A percentile compares a stretch with the other conserved stretches of the same genome.
These are phyloP conservation scores for Zygoascus meyerae DNA, from an alignment of 1,139 yeast species.

Conservation along the genomic window DNA sequence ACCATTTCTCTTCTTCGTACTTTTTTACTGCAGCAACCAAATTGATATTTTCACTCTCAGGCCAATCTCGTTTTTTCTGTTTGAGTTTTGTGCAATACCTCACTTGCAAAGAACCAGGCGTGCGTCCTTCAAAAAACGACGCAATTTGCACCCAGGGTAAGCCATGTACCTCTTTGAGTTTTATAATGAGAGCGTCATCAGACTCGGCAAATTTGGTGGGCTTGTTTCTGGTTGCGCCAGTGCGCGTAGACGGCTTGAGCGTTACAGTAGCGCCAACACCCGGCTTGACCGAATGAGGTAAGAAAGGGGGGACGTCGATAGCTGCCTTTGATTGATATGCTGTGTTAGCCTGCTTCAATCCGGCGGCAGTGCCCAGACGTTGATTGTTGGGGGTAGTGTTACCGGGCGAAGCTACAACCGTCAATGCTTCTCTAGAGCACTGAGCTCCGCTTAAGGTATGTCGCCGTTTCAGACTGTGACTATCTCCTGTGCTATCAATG, in stretches of 20 bases:
- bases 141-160: conserved; percentile 31
- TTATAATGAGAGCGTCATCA: conserved; percentile 27
- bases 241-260: too few species aligned
- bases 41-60: conserved; percentile 22
- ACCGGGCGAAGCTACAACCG: neutral
- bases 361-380: too few species aligned
- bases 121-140: conserved; percentile 28
- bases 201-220: conserved; percentile 27
- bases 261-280: too few species aligned
- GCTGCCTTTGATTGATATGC: too few species aligned
- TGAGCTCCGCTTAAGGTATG: neutral
- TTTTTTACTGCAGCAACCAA: conserved; percentile 23
- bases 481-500: too few species aligned
- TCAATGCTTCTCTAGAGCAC: neutral
- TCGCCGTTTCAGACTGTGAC: neutral
- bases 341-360: neutral
- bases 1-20: conserved; percentile 28
- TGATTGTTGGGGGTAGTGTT: neutral
- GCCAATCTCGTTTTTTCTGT: conserved; percentile 21
- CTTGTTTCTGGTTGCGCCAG: neutral
- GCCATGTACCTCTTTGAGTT: conserved; percentile 26
- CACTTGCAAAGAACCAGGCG: conserved; percentile 31
- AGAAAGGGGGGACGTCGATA: neutral
- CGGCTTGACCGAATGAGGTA: neutral
- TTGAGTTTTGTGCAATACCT: conserved; percentile 31